Conservation (phyloP, 129 eudicot genomes). For the Sambucus nigra region DNA sequence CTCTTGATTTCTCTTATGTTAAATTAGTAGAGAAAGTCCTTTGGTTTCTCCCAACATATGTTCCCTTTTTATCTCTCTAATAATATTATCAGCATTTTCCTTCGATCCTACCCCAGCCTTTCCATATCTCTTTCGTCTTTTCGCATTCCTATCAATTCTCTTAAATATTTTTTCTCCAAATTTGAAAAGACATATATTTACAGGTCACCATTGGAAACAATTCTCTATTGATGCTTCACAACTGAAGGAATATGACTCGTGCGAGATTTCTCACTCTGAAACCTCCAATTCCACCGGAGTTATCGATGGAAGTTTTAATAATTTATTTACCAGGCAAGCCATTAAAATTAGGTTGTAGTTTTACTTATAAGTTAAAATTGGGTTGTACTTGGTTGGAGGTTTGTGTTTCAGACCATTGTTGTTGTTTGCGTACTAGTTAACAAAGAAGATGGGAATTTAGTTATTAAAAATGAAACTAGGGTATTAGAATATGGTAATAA, state of each 20-base stretch:
- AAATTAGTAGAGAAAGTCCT: no score
- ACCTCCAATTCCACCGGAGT: conserved; percentile 8
- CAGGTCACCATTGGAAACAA: conserved; percentile 8
- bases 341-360: conserved; percentile 42
- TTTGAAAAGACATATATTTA: no score
- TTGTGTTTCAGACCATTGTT: conserved; percentile 45
- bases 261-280: background rate
- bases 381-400: conserved; percentile 52
- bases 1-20: no score
- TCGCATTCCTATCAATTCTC: no score
- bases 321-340: conserved; percentile 19
- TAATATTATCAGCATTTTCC: no score
- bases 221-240: conserved; percentile 3
- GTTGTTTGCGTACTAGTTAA: conserved; percentile 38
- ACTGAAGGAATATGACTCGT: conserved; percentile 5
- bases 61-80: no score
- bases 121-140: no score
- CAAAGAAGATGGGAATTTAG: conserved; percentile 15
- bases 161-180: no score
- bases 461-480: conserved; percentile 19
- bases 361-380: no score
- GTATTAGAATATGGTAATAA: conserved; percentile 18
- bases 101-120: no score
- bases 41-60: no score
- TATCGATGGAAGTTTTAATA: conserved; percentile 19